A percentile compares a stretch with the other conserved stretches of the same genome.
These are phyloP conservation scores for Acanthamoeba sp. DNA, from an alignment of 208 protist species.

Conservation along the genomic window DNA sequence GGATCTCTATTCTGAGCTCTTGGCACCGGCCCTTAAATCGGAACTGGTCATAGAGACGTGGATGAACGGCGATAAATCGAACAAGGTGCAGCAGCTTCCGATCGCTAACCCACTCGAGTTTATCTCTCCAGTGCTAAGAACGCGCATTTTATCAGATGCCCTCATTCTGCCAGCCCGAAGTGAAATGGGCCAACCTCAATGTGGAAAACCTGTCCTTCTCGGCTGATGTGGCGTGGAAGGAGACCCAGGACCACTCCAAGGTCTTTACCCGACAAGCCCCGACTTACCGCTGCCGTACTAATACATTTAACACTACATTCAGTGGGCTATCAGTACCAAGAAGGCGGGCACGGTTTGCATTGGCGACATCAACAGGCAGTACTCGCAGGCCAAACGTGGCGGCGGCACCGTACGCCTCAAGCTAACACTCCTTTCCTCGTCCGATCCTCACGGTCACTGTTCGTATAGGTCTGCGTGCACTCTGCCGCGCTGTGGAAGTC, in stretches of 20 bases:
- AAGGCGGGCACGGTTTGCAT: conserved; percentile 72
- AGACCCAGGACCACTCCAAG: conserved; percentile 81
- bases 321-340: neutral
- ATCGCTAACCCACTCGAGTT: neutral
- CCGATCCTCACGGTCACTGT: too few species aligned
- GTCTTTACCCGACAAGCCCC: neutral
- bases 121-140: neutral
- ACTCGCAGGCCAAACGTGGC: conserved; percentile 77
- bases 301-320: too few species aligned
- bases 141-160: too few species aligned
- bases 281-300: too few species aligned
- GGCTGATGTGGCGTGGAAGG: conserved; percentile 11
- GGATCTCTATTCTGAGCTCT: conserved; percentile 79
- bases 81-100: neutral
- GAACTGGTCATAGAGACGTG: conserved; percentile 76
- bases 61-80: conserved; percentile 75
- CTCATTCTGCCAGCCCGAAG: conserved; percentile 74
- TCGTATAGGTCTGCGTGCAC: neutral
- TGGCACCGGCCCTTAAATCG: conserved; percentile 69
- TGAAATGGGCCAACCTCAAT: conserved; percentile 72
- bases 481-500: neutral
- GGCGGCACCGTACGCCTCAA: conserved; percentile 70
- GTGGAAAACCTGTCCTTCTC: neutral
- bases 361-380: conserved; percentile 84
- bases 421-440: too few species aligned